Conservation (phyloP, 2,329 filamentous ascomycete species). For the Ciborinia camelliae region DNA sequence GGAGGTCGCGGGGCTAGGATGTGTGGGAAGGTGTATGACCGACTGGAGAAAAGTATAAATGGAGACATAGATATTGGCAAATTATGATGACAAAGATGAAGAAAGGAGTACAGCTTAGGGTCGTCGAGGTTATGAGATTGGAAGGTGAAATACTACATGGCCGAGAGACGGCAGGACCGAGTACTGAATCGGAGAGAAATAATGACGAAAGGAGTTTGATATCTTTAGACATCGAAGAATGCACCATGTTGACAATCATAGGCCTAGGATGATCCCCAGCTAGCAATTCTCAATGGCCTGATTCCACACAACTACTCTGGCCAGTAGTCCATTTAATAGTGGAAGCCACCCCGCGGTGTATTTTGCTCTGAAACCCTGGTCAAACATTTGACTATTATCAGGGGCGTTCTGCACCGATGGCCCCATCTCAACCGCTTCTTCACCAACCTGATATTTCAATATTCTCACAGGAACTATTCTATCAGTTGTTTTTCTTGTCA, state of each 20-base stretch:
- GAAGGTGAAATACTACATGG: neutral
- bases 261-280: neutral
- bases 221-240: neutral
- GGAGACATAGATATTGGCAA: neutral
- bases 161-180: neutral
- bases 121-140: neutral
- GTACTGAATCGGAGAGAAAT: neutral
- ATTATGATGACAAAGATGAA: neutral
- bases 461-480: neutral
- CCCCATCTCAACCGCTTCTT: neutral
- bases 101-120: neutral
- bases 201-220: constrained; percentile 1
- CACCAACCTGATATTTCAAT: neutral
- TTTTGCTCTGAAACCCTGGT: constrained; percentile 1
- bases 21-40: constrained; percentile 92
- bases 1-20: constrained; percentile 85
- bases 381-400: neutral
- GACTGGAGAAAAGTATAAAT: constrained; percentile 84
- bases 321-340: neutral
- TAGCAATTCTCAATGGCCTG: neutral
- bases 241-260: constrained; percentile 5
- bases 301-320: neutral
- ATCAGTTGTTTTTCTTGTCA: neutral
- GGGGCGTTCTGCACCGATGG: neutral
- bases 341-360: neutral